Base-by-base conservation (phyloP, 495 filamentous ascomycete species). In the Lasiosphaeriaceae sp. region DNA sequence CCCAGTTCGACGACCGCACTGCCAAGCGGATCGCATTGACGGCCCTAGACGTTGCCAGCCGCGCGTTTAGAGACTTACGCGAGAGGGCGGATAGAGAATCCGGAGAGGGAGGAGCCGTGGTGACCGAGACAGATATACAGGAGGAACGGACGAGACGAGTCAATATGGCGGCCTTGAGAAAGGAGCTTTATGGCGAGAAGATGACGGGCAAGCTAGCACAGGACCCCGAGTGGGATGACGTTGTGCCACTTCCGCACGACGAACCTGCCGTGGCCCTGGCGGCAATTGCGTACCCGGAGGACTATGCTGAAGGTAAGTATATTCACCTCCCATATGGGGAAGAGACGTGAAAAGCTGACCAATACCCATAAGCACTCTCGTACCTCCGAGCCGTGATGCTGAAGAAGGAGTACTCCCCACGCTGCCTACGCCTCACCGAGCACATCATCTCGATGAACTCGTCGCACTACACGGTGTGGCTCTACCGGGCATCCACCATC, bases 391-490 rank as follows among this genome's bases (percentile, higher is more conserved):
- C 94, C 31, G 83, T 96, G 55, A 98, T 97, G 94, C 86, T 88
- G 5, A 75, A 75, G 17, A 89, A 96, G 68, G 94, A 98, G 71
- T 80, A 88, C 75, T 88, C 86, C 16, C 80, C 86, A 35, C 81
- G 94, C 43, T 90, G 85, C 29, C 74, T 98, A 22, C 76, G 77
- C n/a, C 83, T 98, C 47, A 97, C 94, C 2, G 85, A 90, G 60
- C 83, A 92, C 66, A 85, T 97, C 55, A 97, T 97, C 66, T 71
- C 75, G 17, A 83, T 96, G 82, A 98, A 98, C 71, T 90, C 94
- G 7, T 90, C 93, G 11, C 95, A 97, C 71, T 98, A 98, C 74
- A 98, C 95, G 6, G 90, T 97, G 54, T 98, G 94, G 94, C 85
- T 98, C 39, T 98, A 96, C 76, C 86, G 94, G 55, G 89, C 90